Percentiles rank a stretch among this genome's conserved stretches.
phyloP scores from a whole-genome alignment of 495 filamentous ascomycete genomes.

The Talaromyces stipitatus region DNA sequence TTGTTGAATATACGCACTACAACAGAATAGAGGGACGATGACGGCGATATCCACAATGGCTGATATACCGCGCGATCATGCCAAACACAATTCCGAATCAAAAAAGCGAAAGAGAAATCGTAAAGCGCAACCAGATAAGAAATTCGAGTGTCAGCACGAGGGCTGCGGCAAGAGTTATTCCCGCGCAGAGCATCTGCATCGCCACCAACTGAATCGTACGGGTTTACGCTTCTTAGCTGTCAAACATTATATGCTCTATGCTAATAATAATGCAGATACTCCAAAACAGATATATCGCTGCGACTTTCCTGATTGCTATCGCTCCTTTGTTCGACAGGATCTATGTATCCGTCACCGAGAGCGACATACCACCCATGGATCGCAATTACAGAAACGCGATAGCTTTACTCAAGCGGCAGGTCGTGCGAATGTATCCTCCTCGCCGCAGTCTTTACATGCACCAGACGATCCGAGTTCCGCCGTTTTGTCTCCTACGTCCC shows the following conservation, averaged over 20 bases:
- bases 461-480: slow-evolving; percentile 9
- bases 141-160: slow-evolving; percentile 84
- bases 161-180: slow-evolving; percentile 96
- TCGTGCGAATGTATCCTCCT: neutral
- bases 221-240: neutral
- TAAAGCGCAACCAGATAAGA: slow-evolving; percentile 79
- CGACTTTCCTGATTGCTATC: slow-evolving; percentile 85
- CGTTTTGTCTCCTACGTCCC: slow-evolving; percentile 7
- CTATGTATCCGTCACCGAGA: slow-evolving; percentile 90
- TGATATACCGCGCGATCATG: neutral
- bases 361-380: slow-evolving; percentile 91
- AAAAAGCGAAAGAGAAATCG: slow-evolving; percentile 76
- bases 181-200: slow-evolving; percentile 91
- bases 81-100: slow-evolving; percentile 7
- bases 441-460: neutral
- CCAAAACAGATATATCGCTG: slow-evolving; percentile 96
- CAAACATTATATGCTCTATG: slow-evolving; percentile 5
- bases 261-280: slow-evolving; percentile 39
- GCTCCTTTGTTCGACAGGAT: slow-evolving; percentile 90
- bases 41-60: neutral
- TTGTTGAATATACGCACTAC: neutral
- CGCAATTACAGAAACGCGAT: slow-evolving; percentile 88
- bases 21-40: too few species aligned
- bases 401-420: slow-evolving; percentile 23
- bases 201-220: slow-evolving; percentile 92